A percentile compares a stretch with the other conserved stretches of the same genome.
Evolutionary conservation across 176 grass and related monocot genomes (phyloP).

Genomic region (Pharus latifolius): DNA sequence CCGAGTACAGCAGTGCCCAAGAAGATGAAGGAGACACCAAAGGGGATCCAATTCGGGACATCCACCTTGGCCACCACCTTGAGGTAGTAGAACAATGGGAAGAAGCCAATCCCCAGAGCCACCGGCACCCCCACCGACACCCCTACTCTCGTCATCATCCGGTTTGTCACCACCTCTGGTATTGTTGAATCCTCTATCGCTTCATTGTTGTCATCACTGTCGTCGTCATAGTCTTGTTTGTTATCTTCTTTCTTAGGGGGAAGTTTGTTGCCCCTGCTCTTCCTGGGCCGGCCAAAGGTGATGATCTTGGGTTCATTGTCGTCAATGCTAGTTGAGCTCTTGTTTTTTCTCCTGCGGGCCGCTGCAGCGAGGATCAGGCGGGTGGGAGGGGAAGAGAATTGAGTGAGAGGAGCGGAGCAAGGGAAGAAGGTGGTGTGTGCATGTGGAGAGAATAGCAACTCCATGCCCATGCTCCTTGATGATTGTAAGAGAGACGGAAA

Average conservation of each 20-base stretch:
- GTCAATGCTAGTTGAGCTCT: neutral
- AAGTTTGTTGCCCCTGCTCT: too few relatives aligned
- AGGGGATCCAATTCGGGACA: conserved; percentile 38
- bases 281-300: conserved; percentile 31
- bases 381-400: too few relatives aligned
- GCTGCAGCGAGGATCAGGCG: neutral
- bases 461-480: too few relatives aligned
- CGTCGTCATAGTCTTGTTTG: too few relatives aligned
- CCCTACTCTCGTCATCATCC: conserved; percentile 41
- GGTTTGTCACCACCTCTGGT: conserved; percentile 50
- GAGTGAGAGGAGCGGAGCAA: too few relatives aligned
- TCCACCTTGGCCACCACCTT: conserved; percentile 69
- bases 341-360: conserved; percentile 19
- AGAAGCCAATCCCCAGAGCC: conserved; percentile 59
- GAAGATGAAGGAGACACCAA: conserved; percentile 50
- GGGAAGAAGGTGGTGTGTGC: too few relatives aligned
- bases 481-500: too few relatives aligned
- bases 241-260: too few relatives aligned
- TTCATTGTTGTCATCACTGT: neutral
- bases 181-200: conserved; percentile 35
- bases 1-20: conserved; percentile 36
- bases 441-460: too few relatives aligned
- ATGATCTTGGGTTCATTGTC: conserved; percentile 20
- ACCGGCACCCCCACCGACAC: conserved; percentile 46
- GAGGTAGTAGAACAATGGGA: conserved; percentile 91